Base-by-base conservation (phyloP, 176 grass and related monocot species). In the Ampelocalamus luodianensis region DNA sequence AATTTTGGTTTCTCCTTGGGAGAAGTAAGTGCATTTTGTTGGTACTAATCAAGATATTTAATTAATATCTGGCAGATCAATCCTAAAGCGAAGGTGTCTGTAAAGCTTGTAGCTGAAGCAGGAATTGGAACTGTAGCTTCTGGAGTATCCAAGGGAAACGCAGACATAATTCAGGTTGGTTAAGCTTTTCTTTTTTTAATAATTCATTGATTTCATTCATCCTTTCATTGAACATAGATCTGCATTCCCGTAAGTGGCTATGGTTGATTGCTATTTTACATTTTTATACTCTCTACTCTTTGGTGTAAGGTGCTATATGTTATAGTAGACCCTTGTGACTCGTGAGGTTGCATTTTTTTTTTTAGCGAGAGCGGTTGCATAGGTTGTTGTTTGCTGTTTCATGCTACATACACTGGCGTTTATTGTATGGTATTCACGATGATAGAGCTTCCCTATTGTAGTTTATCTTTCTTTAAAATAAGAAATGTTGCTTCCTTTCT, bases 71-170 rank as follows among this genome's bases (percentile, higher is more conserved):
- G 53, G 45, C 88, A 99, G 97, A 95, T 99, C 58, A 99, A 99
- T 85, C 93, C 97, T 78, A 90, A 88, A 82, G 97, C 97, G 8
- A 99, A 99, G 86, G 97, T 99, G 49, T 96, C 97, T 7, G 97
- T 99, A 82, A 99, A 99, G 88, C 93, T 99, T 84, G 97, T 99
- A 51, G 68, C 97, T 73, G 97, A 99, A 87, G 97, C 97, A 83
- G 97, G 97, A 40, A 99, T 99, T 87, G 97, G 97, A 85, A 99
- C 97, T 89, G 97, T 99, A 71, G 97, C 97, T 65, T 99, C 92
- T 92, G 97, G 97, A 76, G 97, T 99, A 86, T 91, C 97, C 20
- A 99, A 99, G 87, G 97, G 78, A 75, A 99, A 99, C 51, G 97
- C 97, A 60, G 97, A 99, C 84, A 75, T 99, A 78, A 96, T 99